Base-by-base conservation (phyloP, 1,284 basidiomycete species). In the Spongiforma sp. region DNA sequence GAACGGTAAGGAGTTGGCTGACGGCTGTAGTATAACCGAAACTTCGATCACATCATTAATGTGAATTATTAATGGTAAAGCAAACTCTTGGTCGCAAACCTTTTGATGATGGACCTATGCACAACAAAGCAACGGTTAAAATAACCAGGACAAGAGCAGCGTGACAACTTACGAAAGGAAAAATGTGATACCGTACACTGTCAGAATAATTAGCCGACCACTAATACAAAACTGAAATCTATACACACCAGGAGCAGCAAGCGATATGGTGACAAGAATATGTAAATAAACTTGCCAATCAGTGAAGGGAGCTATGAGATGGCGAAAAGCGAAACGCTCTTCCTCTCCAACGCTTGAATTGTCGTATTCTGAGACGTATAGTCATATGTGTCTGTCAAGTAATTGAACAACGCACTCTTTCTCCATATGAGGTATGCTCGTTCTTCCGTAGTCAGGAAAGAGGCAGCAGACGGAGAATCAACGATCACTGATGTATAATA, bases 1-100 rank as follows among this genome's bases (percentile, higher is more conserved):
- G 91, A 0, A 91, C 84, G 0, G 89, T 90, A 33, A 92, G 80
- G 2, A 93, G 79, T 68, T 92, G 88, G 62, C 84, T 87, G 65
- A 89, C 80, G 0, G 87, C 78, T 5, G 85, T 78, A 12, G 79
- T 76, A 70, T 84, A 84, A 9, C 87, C 89, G 64, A 90, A 90
- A 33, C 84, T 87, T 28, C 62, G n/a, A 63, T 62, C 37, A 41
- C 54, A 57, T 21, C n/a, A 41, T 66, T 30, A 53, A 58, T 30
- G n/a, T n/a, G n/a, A 46, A 52, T n/a, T n/a, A n/a, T 14, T 26
- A 30, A 33, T 36, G 24, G 59, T n/a, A 30, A 46, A 3, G 41
- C 52, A 30, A 61, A 36, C 33, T 48, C 24, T 17, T 28, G 24
- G 70, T 33, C 46, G 63, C 80, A 26, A 73, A 86, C 83, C 79